Evolutionary conservation across 129 eudicot genomes (phyloP).

Genomic region (Artemisia annua): DNA sequence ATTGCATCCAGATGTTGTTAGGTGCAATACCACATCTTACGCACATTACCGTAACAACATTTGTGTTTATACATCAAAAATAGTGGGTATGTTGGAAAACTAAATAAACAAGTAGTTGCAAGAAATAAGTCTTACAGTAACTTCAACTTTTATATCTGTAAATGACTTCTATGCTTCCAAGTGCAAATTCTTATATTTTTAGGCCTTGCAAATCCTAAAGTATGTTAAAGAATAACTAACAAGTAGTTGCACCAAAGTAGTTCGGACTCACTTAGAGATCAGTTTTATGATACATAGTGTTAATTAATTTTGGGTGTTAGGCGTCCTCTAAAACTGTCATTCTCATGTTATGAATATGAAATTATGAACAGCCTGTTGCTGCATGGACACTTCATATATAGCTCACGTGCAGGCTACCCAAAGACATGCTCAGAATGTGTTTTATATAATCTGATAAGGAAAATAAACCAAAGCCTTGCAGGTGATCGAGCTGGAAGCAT

Average conservation of each 20-base stretch:
- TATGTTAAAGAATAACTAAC: not conserved
- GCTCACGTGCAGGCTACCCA: slow-evolving; percentile 21
- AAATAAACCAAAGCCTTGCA: slow-evolving; percentile 69
- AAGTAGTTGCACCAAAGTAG: not conserved
- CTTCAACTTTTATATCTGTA: too few relatives aligned
- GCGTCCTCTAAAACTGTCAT: not conserved
- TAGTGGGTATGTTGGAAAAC: not conserved
- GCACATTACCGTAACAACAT: too few relatives aligned
- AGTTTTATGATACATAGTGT: not conserved
- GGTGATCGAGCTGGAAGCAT: slow-evolving; percentile 73
- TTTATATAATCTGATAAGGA: slow-evolving; percentile 53
- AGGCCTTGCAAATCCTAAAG: not conserved
- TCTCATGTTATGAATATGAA: not conserved
- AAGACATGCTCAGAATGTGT: slow-evolving; percentile 7
- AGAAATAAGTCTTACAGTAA: not conserved
- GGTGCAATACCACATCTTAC: too few relatives aligned
- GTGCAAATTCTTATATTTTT: not conserved
- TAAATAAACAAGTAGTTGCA: not conserved
- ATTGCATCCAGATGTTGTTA: not conserved
- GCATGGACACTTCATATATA: not conserved
- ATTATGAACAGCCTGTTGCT: not conserved
- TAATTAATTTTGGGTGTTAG: slow-evolving; percentile 5
- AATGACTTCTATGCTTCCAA: too few relatives aligned
- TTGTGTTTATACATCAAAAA: too few relatives aligned
- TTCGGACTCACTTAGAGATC: not conserved